These are phyloP conservation scores for Fusarium foetens DNA, from an alignment of 2,329 filamentous ascomycete genomes.

Conservation along the genomic window DNA sequence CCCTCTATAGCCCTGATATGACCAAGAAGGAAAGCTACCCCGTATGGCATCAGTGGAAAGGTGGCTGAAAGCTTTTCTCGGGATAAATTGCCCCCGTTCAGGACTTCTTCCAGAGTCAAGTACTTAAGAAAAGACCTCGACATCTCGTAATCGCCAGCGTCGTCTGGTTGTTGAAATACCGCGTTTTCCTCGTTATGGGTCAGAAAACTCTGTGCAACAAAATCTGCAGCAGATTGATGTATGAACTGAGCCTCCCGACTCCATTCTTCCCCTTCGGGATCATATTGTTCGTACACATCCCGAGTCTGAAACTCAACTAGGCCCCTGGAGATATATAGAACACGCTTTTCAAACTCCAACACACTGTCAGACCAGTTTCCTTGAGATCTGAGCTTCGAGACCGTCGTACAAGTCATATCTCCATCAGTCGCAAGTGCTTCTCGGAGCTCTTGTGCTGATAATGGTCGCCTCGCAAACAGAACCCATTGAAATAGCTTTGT, in stretches of 20 bases:
- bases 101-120: too few species aligned
- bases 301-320: not conserved
- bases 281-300: not conserved
- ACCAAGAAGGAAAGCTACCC: too few species aligned
- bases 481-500: not conserved
- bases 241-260: not conserved
- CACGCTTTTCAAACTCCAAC: not conserved
- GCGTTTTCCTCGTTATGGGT: too few species aligned
- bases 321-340: not conserved
- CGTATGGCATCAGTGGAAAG: too few species aligned
- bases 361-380: rapidly evolving
- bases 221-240: not conserved
- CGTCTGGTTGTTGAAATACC: too few species aligned
- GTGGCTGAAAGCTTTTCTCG: too few species aligned
- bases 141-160: not conserved
- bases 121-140: not conserved
- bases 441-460: not conserved
- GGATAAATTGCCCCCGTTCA: too few species aligned
- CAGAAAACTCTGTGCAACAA: rapidly evolving
- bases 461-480: rapidly evolving
- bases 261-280: not conserved
- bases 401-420: rapidly evolving
- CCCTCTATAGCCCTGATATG: too few species aligned
- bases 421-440: not conserved
- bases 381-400: not conserved